phyloP scores from a whole-genome alignment of 371 early-diverging fungal genomes.

The Nematocida major region DNA sequence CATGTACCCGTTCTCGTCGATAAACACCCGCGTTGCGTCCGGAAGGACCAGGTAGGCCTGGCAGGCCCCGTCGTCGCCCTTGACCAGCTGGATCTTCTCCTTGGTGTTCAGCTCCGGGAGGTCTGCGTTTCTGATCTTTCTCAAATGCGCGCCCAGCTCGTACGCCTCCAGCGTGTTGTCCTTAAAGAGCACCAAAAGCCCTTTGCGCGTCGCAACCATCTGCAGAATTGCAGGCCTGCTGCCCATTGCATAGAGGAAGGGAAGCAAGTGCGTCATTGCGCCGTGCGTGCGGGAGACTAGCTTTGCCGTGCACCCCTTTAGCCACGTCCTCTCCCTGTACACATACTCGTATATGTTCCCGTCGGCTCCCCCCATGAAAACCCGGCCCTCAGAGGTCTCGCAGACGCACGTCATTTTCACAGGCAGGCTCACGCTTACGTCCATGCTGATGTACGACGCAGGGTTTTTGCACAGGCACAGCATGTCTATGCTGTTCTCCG shows the following conservation, averaged over 20 bases:
- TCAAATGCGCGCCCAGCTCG: neutral
- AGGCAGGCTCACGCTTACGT: constrained; percentile 10
- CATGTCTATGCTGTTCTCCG: neutral
- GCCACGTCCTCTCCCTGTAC: constrained; percentile 15
- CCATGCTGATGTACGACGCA: constrained; percentile 19
- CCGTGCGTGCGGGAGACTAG: constrained; percentile 28
- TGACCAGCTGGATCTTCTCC: constrained; percentile 14
- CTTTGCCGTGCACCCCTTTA: neutral
- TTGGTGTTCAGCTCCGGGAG: constrained; percentile 3
- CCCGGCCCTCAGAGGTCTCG: constrained; percentile 23
- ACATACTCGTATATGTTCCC: constrained; percentile 49
- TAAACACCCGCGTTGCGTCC: constrained; percentile 10
- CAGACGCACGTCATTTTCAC: constrained; percentile 38
- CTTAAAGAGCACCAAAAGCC: constrained; percentile 14
- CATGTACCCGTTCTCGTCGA: constrained; percentile 17
- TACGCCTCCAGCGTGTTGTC: constrained; percentile 39
- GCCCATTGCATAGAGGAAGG: constrained; percentile 44
- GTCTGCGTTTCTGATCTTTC: constrained; percentile 35
- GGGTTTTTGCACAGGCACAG: constrained; percentile 45
- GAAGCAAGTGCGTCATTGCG: constrained; percentile 12
- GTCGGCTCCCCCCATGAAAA: constrained; percentile 41
- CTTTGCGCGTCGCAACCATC: constrained; percentile 27
- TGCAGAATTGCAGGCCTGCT: constrained; percentile 7
- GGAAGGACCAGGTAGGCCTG: constrained; percentile 16
- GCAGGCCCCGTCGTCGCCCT: neutral